These are phyloP conservation scores for Pythium pyrilobum DNA, from an alignment of 352 stramenopile genomes.

Conservation along the genomic window DNA sequence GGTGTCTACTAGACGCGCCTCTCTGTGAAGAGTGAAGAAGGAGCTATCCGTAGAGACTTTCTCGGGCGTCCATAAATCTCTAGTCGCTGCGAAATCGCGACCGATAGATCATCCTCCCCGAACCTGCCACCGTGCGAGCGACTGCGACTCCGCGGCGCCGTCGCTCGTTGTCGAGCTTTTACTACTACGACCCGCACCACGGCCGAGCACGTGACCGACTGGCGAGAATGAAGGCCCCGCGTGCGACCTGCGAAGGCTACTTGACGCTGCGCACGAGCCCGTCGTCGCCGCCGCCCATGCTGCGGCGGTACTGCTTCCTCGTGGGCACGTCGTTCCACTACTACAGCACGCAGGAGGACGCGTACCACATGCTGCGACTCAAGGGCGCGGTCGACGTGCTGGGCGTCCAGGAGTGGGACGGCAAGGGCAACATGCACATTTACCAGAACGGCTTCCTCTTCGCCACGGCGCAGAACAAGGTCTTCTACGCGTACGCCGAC, in stretches of 20 bases:
- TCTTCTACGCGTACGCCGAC: constrained; percentile 87
- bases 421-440: constrained; percentile 90
- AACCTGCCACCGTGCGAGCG: not conserved
- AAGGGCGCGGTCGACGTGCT: constrained; percentile 87
- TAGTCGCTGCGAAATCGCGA: not conserved
- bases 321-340: constrained; percentile 86
- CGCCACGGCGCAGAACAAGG: constrained; percentile 83
- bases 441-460: constrained; percentile 89
- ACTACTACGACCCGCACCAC: not conserved
- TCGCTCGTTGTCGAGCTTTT: not conserved
- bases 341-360: constrained; percentile 89
- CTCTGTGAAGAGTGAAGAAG: not conserved
- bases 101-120: no score
- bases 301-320: constrained; percentile 85
- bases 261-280: constrained; percentile 83
- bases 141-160: constrained; percentile 1
- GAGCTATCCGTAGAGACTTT: constrained; percentile 3
- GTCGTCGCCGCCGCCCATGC: constrained; percentile 81
- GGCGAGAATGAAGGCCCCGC: constrained; percentile 68
- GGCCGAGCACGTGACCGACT: not conserved
- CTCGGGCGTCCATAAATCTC: not conserved
- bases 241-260: constrained; percentile 81
- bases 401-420: constrained; percentile 89
- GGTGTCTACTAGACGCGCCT: no score
- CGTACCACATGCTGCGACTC: constrained; percentile 84